These are phyloP conservation scores for Chondrus crispus DNA, from an alignment of 23 red algal genomes.

Conservation along the genomic window DNA sequence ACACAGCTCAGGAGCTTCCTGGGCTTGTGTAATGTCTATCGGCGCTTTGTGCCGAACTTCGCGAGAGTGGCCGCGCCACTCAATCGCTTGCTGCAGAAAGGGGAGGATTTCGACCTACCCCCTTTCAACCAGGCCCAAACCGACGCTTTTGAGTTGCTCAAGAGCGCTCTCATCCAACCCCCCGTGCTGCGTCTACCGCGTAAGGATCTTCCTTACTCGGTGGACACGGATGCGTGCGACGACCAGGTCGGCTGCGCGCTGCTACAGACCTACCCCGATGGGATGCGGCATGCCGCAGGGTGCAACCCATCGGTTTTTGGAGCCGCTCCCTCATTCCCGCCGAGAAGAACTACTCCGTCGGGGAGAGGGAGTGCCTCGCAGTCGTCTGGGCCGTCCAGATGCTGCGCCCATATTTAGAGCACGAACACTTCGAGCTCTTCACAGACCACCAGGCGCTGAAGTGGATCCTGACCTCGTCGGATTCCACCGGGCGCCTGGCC, in stretches of 20 bases:
- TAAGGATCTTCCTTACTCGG: neutral
- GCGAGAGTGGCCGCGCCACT: neutral
- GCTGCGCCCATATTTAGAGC: slow-evolving; percentile 13
- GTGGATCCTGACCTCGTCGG: neutral
- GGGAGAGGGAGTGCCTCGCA: neutral
- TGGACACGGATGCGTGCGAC: neutral
- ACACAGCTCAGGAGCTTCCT: slow-evolving; percentile 7
- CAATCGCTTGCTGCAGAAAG: slow-evolving; percentile 1
- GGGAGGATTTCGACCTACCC: neutral
- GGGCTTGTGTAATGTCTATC: slow-evolving; percentile 35
- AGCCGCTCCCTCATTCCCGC: neutral
- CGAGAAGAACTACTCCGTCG: neutral
- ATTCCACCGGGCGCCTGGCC: neutral
- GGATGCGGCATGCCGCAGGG: neutral
- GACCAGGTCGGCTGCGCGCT: neutral
- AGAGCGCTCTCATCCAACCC: neutral
- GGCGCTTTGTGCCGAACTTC: slow-evolving; percentile 4
- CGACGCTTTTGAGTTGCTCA: neutral
- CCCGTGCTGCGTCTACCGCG: neutral
- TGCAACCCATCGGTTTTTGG: slow-evolving; percentile 9
- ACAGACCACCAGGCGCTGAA: neutral
- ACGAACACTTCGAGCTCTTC: neutral
- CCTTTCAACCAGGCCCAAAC: neutral
- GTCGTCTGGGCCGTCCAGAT: slow-evolving; percentile 19
- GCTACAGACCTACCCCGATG: neutral